Base-by-base conservation (phyloP, 2,329 filamentous ascomycete species). In the Talaromyces sp. region DNA sequence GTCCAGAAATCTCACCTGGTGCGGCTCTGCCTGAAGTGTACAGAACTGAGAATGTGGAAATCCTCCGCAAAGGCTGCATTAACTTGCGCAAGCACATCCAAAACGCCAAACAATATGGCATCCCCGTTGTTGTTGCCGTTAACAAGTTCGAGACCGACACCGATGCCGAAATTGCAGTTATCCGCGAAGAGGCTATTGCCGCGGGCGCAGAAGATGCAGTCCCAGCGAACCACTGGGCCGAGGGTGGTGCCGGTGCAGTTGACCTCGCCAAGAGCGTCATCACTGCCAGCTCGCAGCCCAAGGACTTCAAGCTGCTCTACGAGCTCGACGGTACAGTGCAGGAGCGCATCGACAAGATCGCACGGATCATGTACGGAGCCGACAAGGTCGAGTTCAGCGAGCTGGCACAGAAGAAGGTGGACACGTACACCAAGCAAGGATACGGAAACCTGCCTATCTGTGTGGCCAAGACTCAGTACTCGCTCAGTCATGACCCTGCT, bases 391-490 rank as follows among this genome's bases (percentile, higher is more conserved):
- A 96, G 78, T 95, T 99, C 79, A 96, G 90, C 74, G 92, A 96
- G 75, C 83, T 95, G 57, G 95, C 95, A 0, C 92, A 96, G 81
- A 91, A 92, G 81, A 98, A 99, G 86, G 90, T 98, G 66, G 93
- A 97, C 73, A 93, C 89, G 7, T 99, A 98, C 79, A 93, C 90
- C 34, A 87, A 87, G 73, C 95, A 98, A 77, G 95, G 95, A 53
- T 96, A 94, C 70, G 90, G 89, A 27, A 92, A 96, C 76, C 81
- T 99, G 66, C 95, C 95, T 40, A 96, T 98, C 72, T 99, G 95
- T 76, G 86, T 98, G 67, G 95, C 95, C 65, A 99, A 99, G 87
- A 99, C 95, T 14, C 95, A 99, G 78, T 99, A 99, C 81, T 96
- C 91, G 36, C 84, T 99, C 56, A 95, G 90, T 62, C 94, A 98